Conservation (phyloP, 176 grass and related monocot species). For the Oryza nivara region DNA sequence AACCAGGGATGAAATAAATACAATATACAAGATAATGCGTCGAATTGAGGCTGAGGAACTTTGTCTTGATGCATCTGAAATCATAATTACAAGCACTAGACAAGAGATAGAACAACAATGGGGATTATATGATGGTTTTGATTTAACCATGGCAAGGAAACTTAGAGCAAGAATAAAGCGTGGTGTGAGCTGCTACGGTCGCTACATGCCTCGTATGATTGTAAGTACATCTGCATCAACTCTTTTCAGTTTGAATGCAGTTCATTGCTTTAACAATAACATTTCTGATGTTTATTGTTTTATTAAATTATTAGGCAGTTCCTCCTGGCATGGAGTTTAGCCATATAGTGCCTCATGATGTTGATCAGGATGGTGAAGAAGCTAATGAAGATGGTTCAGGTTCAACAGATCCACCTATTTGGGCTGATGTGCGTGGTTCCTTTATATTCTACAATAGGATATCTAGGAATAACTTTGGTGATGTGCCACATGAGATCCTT, state of each 20-base stretch:
- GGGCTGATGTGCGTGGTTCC: conserved; percentile 60
- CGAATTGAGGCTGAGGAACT: conserved; percentile 89
- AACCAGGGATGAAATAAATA: conserved; percentile 76
- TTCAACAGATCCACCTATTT: conserved; percentile 60
- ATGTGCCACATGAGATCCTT: neutral
- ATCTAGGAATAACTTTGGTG: conserved; percentile 6
- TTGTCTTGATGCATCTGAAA: conserved; percentile 78
- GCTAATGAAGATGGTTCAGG: conserved; percentile 55
- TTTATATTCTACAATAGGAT: conserved; percentile 14
- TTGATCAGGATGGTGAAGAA: conserved; percentile 69
- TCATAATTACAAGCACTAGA: conserved; percentile 82
- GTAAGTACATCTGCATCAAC: conserved; percentile 55
- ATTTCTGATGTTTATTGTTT: conserved; percentile 15
- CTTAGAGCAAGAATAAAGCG: conserved; percentile 65
- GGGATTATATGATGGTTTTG: conserved; percentile 87
- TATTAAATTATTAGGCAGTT: conserved; percentile 57
- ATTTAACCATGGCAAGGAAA: conserved; percentile 65
- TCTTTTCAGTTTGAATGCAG: conserved; percentile 30
- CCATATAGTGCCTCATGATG: conserved; percentile 67
- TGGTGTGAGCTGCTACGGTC: conserved; percentile 69
- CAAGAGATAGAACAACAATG: conserved; percentile 92
- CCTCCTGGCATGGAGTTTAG: conserved; percentile 89
- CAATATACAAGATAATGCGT: conserved; percentile 83
- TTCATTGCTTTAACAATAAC: conserved; percentile 12
- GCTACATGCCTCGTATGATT: conserved; percentile 78